Conservation (phyloP, 345 rosid species). For the Eutrema japonicum region DNA sequence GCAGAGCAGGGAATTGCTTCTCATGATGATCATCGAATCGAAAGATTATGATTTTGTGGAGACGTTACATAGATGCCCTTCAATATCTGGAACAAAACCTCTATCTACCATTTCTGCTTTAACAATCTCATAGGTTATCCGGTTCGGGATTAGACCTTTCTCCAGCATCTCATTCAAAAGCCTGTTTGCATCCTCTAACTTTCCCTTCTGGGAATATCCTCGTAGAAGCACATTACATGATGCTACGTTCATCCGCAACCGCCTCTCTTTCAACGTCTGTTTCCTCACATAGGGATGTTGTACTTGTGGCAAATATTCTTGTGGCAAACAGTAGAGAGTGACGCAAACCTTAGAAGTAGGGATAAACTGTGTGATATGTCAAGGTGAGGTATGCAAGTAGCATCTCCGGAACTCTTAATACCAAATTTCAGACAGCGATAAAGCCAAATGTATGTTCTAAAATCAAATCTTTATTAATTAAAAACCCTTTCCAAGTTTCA, state of each 20-base stretch:
- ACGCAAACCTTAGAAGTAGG: slow-evolving; percentile 92
- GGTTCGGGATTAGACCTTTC: slow-evolving; percentile 77
- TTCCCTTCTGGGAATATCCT: slow-evolving; percentile 69
- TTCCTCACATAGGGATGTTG: slow-evolving; percentile 38
- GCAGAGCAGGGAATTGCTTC: slow-evolving; percentile 10
- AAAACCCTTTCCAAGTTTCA: no score
- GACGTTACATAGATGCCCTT: slow-evolving; percentile 69
- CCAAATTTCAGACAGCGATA: slow-evolving; percentile 36
- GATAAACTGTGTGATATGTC: slow-evolving; percentile 67
- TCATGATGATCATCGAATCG: background rate
- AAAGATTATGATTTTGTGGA: slow-evolving; percentile 35
- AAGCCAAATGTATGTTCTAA: no score
- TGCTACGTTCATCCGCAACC: slow-evolving; percentile 58
- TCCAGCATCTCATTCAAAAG: slow-evolving; percentile 91
- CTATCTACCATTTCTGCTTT: slow-evolving; percentile 77
- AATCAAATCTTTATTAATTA: no score
- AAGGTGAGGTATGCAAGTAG: slow-evolving; percentile 77
- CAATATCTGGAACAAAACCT: slow-evolving; percentile 84
- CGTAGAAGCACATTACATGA: slow-evolving; percentile 70
- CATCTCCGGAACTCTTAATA: slow-evolving; percentile 77
- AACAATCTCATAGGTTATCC: slow-evolving; percentile 66
- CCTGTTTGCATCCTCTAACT: slow-evolving; percentile 68
- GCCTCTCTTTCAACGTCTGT: slow-evolving; percentile 75
- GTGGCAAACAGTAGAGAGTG: background rate
- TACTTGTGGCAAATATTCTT: no score